These are phyloP conservation scores for Hypomyces perniciosus DNA, from an alignment of 2,329 filamentous ascomycete genomes.

Conservation along the genomic window DNA sequence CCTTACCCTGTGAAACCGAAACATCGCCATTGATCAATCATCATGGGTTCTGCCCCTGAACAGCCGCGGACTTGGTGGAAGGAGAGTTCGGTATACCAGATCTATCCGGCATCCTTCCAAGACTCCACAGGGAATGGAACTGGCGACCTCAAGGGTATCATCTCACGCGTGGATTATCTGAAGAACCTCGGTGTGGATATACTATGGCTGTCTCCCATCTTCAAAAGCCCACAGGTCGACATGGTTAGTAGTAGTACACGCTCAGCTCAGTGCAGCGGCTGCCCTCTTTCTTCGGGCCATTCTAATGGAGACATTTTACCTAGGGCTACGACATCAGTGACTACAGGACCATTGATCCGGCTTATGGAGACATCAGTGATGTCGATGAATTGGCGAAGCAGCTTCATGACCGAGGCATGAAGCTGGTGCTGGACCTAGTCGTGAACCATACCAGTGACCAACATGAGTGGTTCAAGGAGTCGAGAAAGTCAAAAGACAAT, in stretches of 20 bases:
- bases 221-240: constrained; percentile 53
- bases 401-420: constrained; percentile 58
- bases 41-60: constrained; percentile 20
- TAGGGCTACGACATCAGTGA: constrained; percentile 64
- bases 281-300: not conserved
- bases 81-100: constrained; percentile 54
- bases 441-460: constrained; percentile 63
- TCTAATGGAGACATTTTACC: not conserved
- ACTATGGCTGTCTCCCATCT: constrained; percentile 48
- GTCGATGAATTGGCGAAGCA: constrained; percentile 57
- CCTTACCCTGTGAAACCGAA: no score
- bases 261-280: not conserved
- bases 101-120: constrained; percentile 57
- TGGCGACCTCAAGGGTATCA: constrained; percentile 53
- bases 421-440: constrained; percentile 65
- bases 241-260: constrained; percentile 39
- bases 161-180: constrained; percentile 50
- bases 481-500: constrained; percentile 46
- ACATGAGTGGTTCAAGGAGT: constrained; percentile 54
- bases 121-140: constrained; percentile 51
- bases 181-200: constrained; percentile 51
- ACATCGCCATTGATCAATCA: not conserved
- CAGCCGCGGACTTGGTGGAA: constrained; percentile 49
- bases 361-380: constrained; percentile 62
- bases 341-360: constrained; percentile 59